Base-by-base conservation (phyloP, 352 stramenopile species). In the Pythium volutum region DNA sequence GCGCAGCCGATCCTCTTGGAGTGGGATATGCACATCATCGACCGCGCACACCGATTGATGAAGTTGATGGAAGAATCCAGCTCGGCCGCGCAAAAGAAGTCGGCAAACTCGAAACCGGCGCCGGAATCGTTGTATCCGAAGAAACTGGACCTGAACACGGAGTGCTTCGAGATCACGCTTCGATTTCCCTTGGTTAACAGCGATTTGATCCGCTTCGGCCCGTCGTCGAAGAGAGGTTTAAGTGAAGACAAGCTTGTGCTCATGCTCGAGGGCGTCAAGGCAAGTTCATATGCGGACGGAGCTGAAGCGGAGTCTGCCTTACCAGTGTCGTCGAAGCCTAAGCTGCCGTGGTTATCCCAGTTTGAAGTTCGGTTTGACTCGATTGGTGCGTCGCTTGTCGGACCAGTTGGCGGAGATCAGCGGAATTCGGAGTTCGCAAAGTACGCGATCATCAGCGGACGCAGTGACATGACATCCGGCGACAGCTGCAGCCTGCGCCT, bases 1-100 rank as follows among this genome's bases (percentile, higher is more conserved):
- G 69, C 76, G 3, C 87, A 93, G 33, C 85, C 87, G 7, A 69
- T 96, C 42, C 54, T 92, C 2, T 51, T 96, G 11, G 87, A 96
- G 71, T 93, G 75, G 75, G 87, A 96, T 74, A 91, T 94, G 85
- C 87, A 92, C 65, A 64, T 96, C 36, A 67, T 96, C 22, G 81
- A 95, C 65, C 79, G 87, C 51, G 74, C 83, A 1, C 77, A 92
- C 59, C 76, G 81, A 16, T 66, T 91, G 38, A 76, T 93, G 73
- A 80, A 82, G 23, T 47, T 93, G 23, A 59, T 93, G 57, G 83
- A 94, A 69, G 77, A 89, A 41, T 75, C 75, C 0, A 64, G 41
- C 47, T 36, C 63, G 22, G 63, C 65, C 5, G 73, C 74, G 51
- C 57, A 67, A 48, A 72, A 64, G 25, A 71, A 70, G 33, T 49